Base-by-base conservation (phyloP, 106 monocot species). In the Agapanthus africanus region DNA sequence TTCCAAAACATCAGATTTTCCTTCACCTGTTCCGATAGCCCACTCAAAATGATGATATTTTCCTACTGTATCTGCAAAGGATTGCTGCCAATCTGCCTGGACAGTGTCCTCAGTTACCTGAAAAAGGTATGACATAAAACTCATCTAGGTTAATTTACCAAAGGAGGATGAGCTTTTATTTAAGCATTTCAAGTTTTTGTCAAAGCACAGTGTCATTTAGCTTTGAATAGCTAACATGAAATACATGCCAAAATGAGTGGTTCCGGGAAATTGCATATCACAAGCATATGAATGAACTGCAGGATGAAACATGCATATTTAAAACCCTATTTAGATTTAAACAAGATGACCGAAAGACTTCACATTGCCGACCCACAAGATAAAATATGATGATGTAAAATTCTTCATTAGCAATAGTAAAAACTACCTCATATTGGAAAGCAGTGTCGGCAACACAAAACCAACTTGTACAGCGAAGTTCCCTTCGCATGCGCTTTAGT, bases 41-140 rank as follows among this genome's bases (percentile, higher is more conserved):
- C 86, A 97, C 63, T 97, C 97, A 83, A 97, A 97, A 73, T 84
- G 97, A 79, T 97, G 86, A 72, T 89, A 97, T 64, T 71, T 81
- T 65, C 68, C 83, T 65, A 67, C 59, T 65, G 85, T 72, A 63
- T 89, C 88, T 39, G 78, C 62, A 69, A 97, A 97, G 59, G 80
- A 87, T 61, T 92, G 78, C 36, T 80, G 84, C 91, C 97, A 97
- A 70, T 92, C 88, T 54, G 79, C 97, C 63, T 79, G 78, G 23
- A 97, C 80, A 11, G 76, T 79, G 42, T 84, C 89, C 66, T 84
- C 92, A 46, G 88, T 82, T 65, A 97, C 88, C 97, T 97, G 82
- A 74, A 78, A 65, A 68, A 60, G 27, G 73, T 33, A 60, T 23
- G 38, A 44, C 21, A 31, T 23, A 38, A 70, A 70, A 61, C 19